phyloP scores from a whole-genome alignment of 2,329 filamentous ascomycete species.

The Epichloe elymi region DNA sequence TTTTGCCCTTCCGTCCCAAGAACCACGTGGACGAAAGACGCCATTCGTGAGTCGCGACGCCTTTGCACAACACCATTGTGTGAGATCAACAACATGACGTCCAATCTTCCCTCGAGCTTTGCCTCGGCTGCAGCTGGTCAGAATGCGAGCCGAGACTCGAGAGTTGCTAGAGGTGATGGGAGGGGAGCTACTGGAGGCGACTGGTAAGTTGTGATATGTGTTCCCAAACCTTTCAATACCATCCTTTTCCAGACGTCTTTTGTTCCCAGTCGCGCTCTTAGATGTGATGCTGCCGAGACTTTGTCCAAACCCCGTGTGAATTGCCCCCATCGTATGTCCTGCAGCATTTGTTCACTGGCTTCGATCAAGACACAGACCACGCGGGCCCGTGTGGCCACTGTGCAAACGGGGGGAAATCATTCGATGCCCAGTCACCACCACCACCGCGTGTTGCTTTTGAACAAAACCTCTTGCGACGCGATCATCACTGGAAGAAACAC shows the following conservation, averaged over 20 bases:
- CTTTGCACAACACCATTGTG: neutral
- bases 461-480: neutral
- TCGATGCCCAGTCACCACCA: neutral
- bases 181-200: conserved; percentile 47
- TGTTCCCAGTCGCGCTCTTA: neutral
- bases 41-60: conserved; percentile 1
- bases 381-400: neutral
- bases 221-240: neutral
- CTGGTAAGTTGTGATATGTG: conserved; percentile 44
- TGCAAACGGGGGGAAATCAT: neutral
- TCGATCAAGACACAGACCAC: neutral
- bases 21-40: conserved; percentile 3
- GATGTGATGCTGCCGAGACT: neutral
- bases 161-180: conserved; percentile 46
- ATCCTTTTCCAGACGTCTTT: neutral
- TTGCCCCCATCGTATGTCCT: neutral
- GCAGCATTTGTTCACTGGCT: neutral
- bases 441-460: neutral
- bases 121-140: conserved; percentile 72
- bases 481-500: neutral
- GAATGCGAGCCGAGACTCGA: conserved; percentile 46
- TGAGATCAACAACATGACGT: conserved; percentile 40
- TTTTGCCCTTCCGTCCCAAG: conserved; percentile 1
- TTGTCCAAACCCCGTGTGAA: neutral
- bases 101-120: conserved; percentile 70